phyloP scores from a whole-genome alignment of 306 rosid species.

The Crataegus laevigata region DNA sequence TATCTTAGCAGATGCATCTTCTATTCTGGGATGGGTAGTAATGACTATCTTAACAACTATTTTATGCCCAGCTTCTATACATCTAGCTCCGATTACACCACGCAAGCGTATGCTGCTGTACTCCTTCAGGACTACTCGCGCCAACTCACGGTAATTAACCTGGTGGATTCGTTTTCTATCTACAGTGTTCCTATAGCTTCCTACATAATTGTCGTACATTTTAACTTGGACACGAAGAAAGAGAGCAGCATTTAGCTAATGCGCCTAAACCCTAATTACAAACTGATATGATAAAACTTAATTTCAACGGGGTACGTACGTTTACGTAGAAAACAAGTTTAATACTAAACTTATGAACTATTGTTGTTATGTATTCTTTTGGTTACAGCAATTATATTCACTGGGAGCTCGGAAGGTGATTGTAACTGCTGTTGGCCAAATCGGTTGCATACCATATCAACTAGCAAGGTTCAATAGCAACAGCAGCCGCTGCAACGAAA shows the following conservation, averaged over 20 bases:
- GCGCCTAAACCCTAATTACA: background rate
- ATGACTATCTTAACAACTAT: constrained; percentile 86
- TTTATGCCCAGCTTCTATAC: constrained; percentile 76
- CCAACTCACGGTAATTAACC: constrained; percentile 47
- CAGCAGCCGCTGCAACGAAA: constrained; percentile 62
- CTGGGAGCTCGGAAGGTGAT: constrained; percentile 89
- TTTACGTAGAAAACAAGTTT: too few relatives aligned
- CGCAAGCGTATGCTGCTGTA: constrained; percentile 41
- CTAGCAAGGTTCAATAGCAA: constrained; percentile 61
- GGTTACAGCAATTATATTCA: constrained; percentile 51
- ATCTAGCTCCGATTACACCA: constrained; percentile 47
- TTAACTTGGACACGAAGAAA: background rate
- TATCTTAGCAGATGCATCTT: constrained; percentile 58
- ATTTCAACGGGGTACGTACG: too few relatives aligned
- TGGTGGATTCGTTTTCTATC: too few relatives aligned
- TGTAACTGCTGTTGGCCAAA: constrained; percentile 68
- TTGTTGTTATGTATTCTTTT: background rate
- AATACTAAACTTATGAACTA: background rate
- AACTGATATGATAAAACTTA: too few relatives aligned
- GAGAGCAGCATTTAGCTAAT: background rate
- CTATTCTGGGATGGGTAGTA: constrained; percentile 88
- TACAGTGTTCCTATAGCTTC: background rate
- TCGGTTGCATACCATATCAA: constrained; percentile 87
- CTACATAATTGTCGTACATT: background rate
- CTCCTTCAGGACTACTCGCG: constrained; percentile 68